Conservation (phyloP, 805 yeast species). For the Yarrowia keelungensis region DNA sequence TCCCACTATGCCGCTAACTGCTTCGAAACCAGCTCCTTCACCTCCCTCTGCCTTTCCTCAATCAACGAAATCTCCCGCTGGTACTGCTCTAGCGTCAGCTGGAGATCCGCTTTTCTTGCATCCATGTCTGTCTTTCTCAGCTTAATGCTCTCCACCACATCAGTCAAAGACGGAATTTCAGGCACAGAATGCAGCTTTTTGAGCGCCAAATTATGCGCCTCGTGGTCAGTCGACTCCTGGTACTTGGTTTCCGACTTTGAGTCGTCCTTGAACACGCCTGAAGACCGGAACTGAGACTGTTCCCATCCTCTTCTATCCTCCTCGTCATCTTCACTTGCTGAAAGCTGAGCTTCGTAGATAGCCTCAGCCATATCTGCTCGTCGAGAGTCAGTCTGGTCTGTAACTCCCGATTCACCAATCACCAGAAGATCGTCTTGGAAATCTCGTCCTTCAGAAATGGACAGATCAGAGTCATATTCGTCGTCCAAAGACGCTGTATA, state of each 20-base stretch:
- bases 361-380: conserved; percentile 32
- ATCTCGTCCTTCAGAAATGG: conserved; percentile 17
- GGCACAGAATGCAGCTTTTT: conserved; percentile 14
- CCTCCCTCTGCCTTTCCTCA: conserved; percentile 31
- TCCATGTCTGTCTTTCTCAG: background rate
- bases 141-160: conserved; percentile 4
- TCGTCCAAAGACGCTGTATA: conserved; percentile 10
- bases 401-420: conserved; percentile 15
- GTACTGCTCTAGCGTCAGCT: conserved; percentile 39
- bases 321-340: conserved; percentile 31
- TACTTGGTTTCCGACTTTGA: conserved; percentile 1
- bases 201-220: conserved; percentile 8
- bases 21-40: background rate
- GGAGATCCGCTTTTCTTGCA: background rate
- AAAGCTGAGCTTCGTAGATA: conserved; percentile 26
- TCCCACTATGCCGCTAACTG: background rate
- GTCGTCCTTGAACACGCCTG: conserved; percentile 19
- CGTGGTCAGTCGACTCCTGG: conserved; percentile 10
- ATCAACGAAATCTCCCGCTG: conserved; percentile 24
- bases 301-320: conserved; percentile 26
- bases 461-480: conserved; percentile 19
- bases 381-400: conserved; percentile 2
- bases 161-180: conserved; percentile 15
- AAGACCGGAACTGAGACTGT: conserved; percentile 21
- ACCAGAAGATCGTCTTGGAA: conserved; percentile 24